Percentiles rank a stretch among this genome's conserved stretches.
Evolutionary conservation across 192 early-diverging fungal species (phyloP).

Genomic region (Podila epigama): DNA sequence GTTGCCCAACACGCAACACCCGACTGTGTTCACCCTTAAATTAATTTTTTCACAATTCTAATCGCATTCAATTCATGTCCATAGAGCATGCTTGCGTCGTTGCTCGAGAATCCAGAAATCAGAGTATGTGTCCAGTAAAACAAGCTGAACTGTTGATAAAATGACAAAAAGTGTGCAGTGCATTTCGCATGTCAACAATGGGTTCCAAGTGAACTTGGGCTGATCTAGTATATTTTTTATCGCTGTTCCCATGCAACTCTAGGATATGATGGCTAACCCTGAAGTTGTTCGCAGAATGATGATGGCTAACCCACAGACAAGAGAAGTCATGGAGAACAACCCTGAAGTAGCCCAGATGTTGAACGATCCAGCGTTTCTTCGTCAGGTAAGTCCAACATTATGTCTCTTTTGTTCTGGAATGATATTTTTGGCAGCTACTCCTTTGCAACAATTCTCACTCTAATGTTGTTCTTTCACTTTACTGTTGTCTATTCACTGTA

Average conservation of each 20-base stretch:
- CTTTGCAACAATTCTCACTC: neutral
- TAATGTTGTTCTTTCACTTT: neutral
- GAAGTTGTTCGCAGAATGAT: slow-evolving; percentile 66
- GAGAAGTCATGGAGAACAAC: slow-evolving; percentile 64
- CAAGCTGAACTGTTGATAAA: neutral
- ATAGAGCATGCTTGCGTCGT: slow-evolving; percentile 38
- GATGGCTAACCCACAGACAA: slow-evolving; percentile 68
- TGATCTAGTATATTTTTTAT: slow-evolving; percentile 4
- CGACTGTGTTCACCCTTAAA: no score
- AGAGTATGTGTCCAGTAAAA: slow-evolving; percentile 28
- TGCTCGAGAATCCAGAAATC: slow-evolving; percentile 52
- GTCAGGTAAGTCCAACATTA: slow-evolving; percentile 48
- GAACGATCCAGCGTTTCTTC: slow-evolving; percentile 66
- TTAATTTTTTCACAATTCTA: no score
- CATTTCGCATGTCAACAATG: no score
- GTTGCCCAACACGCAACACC: no score
- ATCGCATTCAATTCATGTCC: neutral
- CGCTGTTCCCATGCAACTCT: neutral
- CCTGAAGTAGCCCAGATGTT: slow-evolving; percentile 70
- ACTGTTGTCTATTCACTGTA: neutral
- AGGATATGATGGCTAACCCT: slow-evolving; percentile 56
- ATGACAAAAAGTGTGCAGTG: neutral
- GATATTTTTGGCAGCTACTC: neutral
- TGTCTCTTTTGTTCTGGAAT: neutral
- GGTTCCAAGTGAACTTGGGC: no score